Evolutionary conservation across 805 yeast genomes (phyloP).

Genomic region (Wickerhamomyces tratensis): DNA sequence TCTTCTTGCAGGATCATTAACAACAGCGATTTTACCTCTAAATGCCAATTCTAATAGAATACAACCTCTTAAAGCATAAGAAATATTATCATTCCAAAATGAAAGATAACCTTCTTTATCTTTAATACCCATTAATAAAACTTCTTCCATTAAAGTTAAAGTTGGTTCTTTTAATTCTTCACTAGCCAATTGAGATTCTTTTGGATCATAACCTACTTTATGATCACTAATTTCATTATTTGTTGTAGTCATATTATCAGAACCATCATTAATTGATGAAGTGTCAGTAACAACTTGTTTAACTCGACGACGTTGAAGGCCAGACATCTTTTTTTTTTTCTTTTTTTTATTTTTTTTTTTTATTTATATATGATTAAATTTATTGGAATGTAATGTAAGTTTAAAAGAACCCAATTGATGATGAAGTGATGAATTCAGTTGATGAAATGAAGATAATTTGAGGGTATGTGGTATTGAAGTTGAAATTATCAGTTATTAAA

Average conservation of each 20-base stretch:
- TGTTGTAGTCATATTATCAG: constrained; percentile 6
- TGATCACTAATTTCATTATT: constrained; percentile 29
- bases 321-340: constrained; percentile 28
- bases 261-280: constrained; percentile 12
- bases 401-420: too few species aligned
- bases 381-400: too few species aligned
- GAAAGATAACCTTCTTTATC: constrained; percentile 95
- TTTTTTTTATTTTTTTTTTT: too few species aligned
- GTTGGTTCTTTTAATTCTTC: constrained; percentile 44
- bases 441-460: too few species aligned
- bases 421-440: too few species aligned
- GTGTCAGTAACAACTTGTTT: constrained; percentile 19
- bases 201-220: constrained; percentile 76
- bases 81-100: constrained; percentile 96
- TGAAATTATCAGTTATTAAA: too few species aligned
- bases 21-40: constrained; percentile 79
- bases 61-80: constrained; percentile 93
- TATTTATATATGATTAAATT: too few species aligned
- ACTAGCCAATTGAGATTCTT: constrained; percentile 28
- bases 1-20: constrained; percentile 87
- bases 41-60: constrained; percentile 87
- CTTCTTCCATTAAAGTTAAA: constrained; percentile 94
- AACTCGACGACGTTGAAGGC: constrained; percentile 73
- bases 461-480: too few species aligned
- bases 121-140: constrained; percentile 82